Percentiles rank a stretch among this genome's conserved stretches.
Evolutionary conservation across 2,329 filamentous ascomycete species (phyloP).

Genomic region (Periglandula ipomoeae): DNA sequence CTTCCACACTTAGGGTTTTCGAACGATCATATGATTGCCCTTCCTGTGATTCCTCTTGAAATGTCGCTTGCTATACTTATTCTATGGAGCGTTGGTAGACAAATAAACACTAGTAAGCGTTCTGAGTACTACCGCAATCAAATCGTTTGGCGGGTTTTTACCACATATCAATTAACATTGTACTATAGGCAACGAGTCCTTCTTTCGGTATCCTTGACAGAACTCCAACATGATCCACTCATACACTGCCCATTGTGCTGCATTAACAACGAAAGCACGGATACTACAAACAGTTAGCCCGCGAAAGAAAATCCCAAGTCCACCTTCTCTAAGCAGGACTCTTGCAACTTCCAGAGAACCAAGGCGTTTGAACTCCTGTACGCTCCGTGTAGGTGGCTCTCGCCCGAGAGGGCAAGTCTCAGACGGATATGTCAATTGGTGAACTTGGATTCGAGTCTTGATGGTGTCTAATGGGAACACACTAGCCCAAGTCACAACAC

Average conservation of each 20-base stretch:
- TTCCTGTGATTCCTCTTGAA: no score
- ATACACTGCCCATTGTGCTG: slow-evolving; percentile 85
- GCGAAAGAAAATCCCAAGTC: slow-evolving; percentile 56
- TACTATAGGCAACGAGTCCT: neutral
- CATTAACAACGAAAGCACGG: slow-evolving; percentile 86
- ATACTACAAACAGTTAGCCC: slow-evolving; percentile 74
- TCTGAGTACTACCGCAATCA: neutral
- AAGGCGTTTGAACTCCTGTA: slow-evolving; percentile 17
- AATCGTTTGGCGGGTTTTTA: neutral
- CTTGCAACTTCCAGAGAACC: slow-evolving; percentile 56
- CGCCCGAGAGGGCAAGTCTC: neutral
- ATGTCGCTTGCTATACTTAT: no score
- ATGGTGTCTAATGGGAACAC: slow-evolving; percentile 88
- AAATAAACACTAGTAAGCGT: neutral
- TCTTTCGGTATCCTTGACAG: slow-evolving; percentile 12
- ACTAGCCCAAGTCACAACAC: slow-evolving; percentile 79
- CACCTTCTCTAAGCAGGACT: slow-evolving; percentile 56
- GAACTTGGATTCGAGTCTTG: slow-evolving; percentile 85
- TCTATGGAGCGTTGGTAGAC: no score
- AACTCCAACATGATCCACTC: slow-evolving; percentile 72
- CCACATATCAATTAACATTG: neutral
- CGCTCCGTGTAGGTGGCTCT: neutral
- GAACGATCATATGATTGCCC: no score
- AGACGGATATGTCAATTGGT: slow-evolving; percentile 28
- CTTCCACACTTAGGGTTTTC: no score